Conservation (phyloP, 495 filamentous ascomycete genomes). For the Diplogelasinospora grovesii region DNA sequence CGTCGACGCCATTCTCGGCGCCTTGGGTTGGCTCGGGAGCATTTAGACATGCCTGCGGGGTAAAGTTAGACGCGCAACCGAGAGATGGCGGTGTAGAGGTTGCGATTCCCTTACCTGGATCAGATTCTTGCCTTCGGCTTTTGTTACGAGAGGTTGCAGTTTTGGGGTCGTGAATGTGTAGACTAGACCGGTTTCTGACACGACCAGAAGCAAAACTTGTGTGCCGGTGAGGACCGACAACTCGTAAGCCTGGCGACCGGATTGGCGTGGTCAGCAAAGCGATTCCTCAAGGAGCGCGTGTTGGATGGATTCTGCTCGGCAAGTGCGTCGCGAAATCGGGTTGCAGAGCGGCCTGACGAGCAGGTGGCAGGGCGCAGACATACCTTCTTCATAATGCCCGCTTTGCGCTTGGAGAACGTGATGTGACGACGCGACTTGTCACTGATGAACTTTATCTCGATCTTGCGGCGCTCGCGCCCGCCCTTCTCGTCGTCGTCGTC, state of each 20-base stretch:
- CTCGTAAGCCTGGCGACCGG: conserved; percentile 74
- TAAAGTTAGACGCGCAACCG: conserved; percentile 6
- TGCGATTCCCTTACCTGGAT: conserved; percentile 77
- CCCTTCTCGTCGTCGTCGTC: conserved; percentile 99
- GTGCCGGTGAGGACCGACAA: conserved; percentile 96
- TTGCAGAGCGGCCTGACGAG: too few relatives aligned
- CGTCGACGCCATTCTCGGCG: conserved; percentile 87
- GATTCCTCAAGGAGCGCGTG: conserved; percentile 7
- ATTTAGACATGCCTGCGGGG: conserved; percentile 77
- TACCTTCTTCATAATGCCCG: conserved; percentile 99
- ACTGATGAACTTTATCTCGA: conserved; percentile 99
- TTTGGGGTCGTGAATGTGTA: conserved; percentile 99
- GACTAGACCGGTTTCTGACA: conserved; percentile 96
- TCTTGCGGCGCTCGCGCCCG: conserved; percentile 96
- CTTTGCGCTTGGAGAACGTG: conserved; percentile 99
- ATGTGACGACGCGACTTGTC: conserved; percentile 99
- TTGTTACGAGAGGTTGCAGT: conserved; percentile 96
- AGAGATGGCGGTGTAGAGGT: too few relatives aligned
- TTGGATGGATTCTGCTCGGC: conserved; percentile 3
- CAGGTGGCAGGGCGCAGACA: conserved; percentile 21
- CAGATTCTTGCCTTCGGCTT: conserved; percentile 98
- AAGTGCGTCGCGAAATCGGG: neutral
- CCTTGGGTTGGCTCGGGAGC: conserved; percentile 87
- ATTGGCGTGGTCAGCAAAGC: conserved; percentile 20
- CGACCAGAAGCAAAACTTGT: conserved; percentile 93